These are phyloP conservation scores for Metarhizium robertsii DNA, from an alignment of 2,329 filamentous ascomycete genomes.

Conservation along the genomic window DNA sequence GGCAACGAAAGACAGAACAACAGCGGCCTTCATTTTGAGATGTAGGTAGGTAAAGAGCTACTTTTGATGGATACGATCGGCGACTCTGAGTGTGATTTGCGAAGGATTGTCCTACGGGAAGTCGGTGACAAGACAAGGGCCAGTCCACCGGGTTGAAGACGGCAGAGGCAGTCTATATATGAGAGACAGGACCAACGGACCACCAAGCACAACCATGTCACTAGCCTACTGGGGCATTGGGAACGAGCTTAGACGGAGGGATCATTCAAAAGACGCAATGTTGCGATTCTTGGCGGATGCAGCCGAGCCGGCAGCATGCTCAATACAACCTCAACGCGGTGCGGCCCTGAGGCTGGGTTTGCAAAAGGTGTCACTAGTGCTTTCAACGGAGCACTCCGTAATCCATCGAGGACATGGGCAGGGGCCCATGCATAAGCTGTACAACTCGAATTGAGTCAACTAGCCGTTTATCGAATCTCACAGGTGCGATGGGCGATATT, in stretches of 20 bases:
- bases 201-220: background rate
- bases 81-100: background rate
- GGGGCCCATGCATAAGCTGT: background rate
- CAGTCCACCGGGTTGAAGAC: background rate
- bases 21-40: conserved; percentile 31
- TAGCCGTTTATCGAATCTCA: background rate
- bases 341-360: background rate
- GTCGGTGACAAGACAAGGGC: conserved; percentile 1
- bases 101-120: background rate
- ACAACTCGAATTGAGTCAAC: background rate
- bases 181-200: background rate
- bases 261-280: background rate
- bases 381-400: background rate
- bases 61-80: background rate
- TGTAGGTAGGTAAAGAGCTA: background rate
- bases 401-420: background rate
- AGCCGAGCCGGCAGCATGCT: background rate
- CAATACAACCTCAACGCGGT: background rate
- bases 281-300: conserved; percentile 3
- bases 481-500: background rate
- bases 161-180: background rate
- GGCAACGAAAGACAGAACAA: conserved; percentile 27
- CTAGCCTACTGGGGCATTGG: background rate
- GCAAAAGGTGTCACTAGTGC: background rate
- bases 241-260: background rate